Base-by-base conservation (phyloP, 1,284 basidiomycete species). In the Melampsora larici-populina region DNA sequence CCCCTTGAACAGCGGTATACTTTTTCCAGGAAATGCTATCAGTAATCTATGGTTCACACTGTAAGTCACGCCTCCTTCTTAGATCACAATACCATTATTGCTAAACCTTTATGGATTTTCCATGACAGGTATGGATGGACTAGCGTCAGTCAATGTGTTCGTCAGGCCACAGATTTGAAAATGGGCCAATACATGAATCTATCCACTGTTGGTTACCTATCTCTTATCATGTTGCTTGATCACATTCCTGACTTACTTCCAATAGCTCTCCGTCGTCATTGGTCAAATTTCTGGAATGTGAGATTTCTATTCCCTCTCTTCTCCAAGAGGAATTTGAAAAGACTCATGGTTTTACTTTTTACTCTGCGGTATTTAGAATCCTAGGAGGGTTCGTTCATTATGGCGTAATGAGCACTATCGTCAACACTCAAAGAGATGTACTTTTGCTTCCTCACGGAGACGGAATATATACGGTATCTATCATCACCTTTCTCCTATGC, bases 401-500 rank as follows among this genome's bases (percentile, higher is more conserved):
- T 33, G 29, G 43, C 13, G 49, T 76, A 48, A 76, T 68, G 65
- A 31, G 31, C 24, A 43, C 55, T 7, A 76, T 76, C 29, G 29
- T 76, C n/a, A 76, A 55, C 49, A 69, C 73, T 26, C 73, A 76
- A 26, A 66, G 73, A 68, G 73, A 76, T 31, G 65, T 69, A 1
- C 58, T 76, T 36, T 55, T 76, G 33, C 73, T 76, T 69, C 73
- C 73, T 24, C 33, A 76, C 58, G 73, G 73, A 21, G 68, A 76
- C 55, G 73, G 73, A 26, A 49, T 69, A 13, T 76, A 66, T 48
- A 68, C 73, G 36, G 73, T 74, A n/a, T 49, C 62, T 24, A 17
- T 33, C 43, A 11, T 9, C n/a, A n/a, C 7, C 48, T 73, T 26
- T 21, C 21, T 2, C 21, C 1, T 2, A 60, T 63, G 8, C 36